Evolutionary conservation across 2,329 filamentous ascomycete genomes (phyloP).

Genomic region (Coniochaeta prunicola): DNA sequence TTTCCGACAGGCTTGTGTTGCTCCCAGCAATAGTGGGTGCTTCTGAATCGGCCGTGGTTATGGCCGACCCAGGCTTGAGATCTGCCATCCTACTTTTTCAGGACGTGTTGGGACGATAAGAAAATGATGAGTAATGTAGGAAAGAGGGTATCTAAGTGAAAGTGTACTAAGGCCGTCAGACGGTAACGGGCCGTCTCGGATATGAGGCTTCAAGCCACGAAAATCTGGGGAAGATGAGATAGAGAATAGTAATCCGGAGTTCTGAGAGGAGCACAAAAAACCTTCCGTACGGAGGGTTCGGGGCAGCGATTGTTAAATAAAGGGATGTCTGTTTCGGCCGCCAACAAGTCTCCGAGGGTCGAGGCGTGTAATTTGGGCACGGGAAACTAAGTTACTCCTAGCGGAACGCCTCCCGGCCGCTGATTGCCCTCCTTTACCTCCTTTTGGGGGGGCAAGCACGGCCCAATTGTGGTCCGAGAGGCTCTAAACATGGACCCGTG

Average conservation of each 20-base stretch:
- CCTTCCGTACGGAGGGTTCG: not conserved
- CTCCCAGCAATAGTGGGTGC: constrained; percentile 17
- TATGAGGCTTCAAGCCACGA: not conserved
- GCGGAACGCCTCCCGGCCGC: not conserved
- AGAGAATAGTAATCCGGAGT: not conserved
- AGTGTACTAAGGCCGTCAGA: not conserved
- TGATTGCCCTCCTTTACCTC: not conserved
- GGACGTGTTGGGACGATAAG: not conserved
- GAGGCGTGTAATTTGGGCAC: not conserved
- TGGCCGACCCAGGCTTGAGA: not conserved
- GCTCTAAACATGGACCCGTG: not conserved
- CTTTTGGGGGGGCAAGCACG: not conserved
- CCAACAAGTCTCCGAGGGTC: not conserved
- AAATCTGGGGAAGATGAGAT: not conserved
- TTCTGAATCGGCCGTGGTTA: constrained; percentile 10
- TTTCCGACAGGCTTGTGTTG: constrained; percentile 9
- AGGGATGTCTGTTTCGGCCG: not conserved
- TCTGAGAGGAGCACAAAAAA: not conserved
- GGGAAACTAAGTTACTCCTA: not conserved
- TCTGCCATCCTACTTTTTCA: not conserved
- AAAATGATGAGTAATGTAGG: not conserved
- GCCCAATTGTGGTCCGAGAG: not conserved
- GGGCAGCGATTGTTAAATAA: not conserved
- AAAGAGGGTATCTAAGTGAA: not conserved
- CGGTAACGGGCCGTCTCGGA: not conserved